Percentiles rank a stretch among this genome's conserved stretches.
Conservation (phyloP, 805 yeast species). For the Saccharomyces jurei region DNA sequence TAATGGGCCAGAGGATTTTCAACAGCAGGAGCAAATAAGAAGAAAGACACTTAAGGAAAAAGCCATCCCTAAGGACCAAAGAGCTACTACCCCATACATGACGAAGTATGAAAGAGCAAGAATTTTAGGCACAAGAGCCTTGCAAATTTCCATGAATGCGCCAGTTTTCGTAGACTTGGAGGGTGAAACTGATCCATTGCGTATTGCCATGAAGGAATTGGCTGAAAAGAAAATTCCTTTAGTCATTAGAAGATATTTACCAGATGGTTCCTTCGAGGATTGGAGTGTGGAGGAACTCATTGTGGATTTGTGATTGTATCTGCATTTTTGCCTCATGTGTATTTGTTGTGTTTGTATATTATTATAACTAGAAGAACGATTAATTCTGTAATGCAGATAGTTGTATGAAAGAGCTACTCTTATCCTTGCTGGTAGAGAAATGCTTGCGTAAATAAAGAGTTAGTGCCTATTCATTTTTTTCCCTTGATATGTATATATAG, state of each 20-base stretch:
- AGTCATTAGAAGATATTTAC: conserved; percentile 90
- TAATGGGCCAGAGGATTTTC: conserved; percentile 48
- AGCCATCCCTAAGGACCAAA: conserved; percentile 80
- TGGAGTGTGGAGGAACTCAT: conserved; percentile 99
- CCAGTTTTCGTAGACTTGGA: conserved; percentile 96
- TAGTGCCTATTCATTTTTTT: neutral
- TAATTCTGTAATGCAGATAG: neutral
- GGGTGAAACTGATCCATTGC: conserved; percentile 98
- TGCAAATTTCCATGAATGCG: conserved; percentile 96
- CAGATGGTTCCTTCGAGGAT: conserved; percentile 95
- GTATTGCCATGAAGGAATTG: conserved; percentile 94
- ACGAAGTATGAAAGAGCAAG: conserved; percentile 98
- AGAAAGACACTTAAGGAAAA: conserved; percentile 66
- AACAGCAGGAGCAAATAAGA: conserved; percentile 31
- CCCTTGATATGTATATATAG: neutral
- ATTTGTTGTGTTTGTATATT: neutral
- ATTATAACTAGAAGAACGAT: neutral
- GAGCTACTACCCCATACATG: conserved; percentile 97
- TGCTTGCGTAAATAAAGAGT: neutral
- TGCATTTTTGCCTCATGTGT: neutral
- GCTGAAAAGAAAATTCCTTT: conserved; percentile 92
- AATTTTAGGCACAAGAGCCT: conserved; percentile 92
- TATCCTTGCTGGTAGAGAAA: neutral
- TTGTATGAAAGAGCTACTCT: neutral
- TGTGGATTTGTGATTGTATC: conserved; percentile 52